phyloP scores from a whole-genome alignment of 129 eudicot species.

The Erigeron canadensis region DNA sequence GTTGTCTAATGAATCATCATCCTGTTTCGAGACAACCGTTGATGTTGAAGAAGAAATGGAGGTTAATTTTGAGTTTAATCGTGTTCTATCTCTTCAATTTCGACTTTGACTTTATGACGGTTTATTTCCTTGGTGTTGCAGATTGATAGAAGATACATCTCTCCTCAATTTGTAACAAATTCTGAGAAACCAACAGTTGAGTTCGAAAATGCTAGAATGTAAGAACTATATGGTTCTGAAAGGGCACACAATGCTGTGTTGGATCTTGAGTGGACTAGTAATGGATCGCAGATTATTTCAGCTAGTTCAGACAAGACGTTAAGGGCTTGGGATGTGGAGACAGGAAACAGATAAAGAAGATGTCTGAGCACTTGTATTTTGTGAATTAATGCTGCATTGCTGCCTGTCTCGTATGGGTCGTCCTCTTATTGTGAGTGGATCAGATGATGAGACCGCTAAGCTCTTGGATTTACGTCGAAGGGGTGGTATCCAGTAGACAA shows the following conservation, averaged over 20 bases:
- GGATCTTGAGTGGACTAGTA: slow-evolving; percentile 85
- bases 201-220: slow-evolving; percentile 29
- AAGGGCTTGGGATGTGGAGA: slow-evolving; percentile 95
- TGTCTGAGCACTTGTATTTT: slow-evolving; percentile 81
- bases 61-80: slow-evolving; percentile 32
- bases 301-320: slow-evolving; percentile 93
- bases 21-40: slow-evolving; percentile 90
- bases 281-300: slow-evolving; percentile 79
- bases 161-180: no score
- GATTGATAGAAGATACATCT: no score
- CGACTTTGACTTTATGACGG: background rate
- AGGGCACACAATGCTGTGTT: slow-evolving; percentile 89
- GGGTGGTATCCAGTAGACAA: slow-evolving; percentile 93
- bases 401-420: slow-evolving; percentile 97
- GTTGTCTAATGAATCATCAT: slow-evolving; percentile 81
- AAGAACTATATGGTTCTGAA: slow-evolving; percentile 86
- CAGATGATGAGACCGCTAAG: slow-evolving; percentile 96
- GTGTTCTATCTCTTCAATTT: background rate
- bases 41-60: slow-evolving; percentile 98
- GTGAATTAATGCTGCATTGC: slow-evolving; percentile 96
- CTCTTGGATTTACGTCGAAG: slow-evolving; percentile 97
- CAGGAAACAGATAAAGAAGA: slow-evolving; percentile 89
- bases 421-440: slow-evolving; percentile 88
- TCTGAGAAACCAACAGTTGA: no score
- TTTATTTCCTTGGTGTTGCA: no score